Base-by-base conservation (phyloP, 1,139 yeast species). In the Suhomyces terraborum region DNA sequence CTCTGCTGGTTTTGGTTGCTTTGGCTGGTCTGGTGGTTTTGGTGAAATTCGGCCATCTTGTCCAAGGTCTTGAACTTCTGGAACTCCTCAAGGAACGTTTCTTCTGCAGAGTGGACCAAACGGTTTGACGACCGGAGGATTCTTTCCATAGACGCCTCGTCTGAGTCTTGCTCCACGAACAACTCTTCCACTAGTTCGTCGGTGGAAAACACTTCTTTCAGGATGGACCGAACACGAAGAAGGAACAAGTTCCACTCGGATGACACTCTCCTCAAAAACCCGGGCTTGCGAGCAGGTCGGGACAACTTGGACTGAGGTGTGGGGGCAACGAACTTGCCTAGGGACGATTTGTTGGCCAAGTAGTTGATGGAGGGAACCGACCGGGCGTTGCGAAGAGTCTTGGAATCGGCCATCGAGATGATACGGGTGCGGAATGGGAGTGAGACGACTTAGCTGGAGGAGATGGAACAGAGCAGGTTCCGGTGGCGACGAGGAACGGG, bases 181-280 rank as follows among this genome's bases (percentile, higher is more conserved):
- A 76, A 54, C 30, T 73, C 76, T 16, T 66, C 72, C 1, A 72
- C 61, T 1, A 61, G 56, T 46, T 70, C 77, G 54, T 73, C 74
- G 13, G 68, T 62, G 16, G 60, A 58, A 38, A 73, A 64, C 8
- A 67, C 69, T 29, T 69, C 74, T 50, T 75, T 77, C 3, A 79
- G 66, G 2, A 76, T 47, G 8, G 67, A 54, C 40, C 64, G 63
- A 27, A 77, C 39, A 37, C 62, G 60, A 12, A 56, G 51, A 24
- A 72, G 38, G 38, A 75, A 59, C 13, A 59, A 47, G 51, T 56
- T 61, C 58, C 68, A 67, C 57, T 67, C 73, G 29, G 53, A 43
- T 3, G 73, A 55, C 21, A 75, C 56, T 36, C 61, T 61, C 35
- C 58, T 65, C 36, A 73, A 59, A 27, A 73, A 51, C 16, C 60